Evolutionary conservation across 2,329 filamentous ascomycete genomes (phyloP), one percentile per base, ranked within the genome.

Genomic region (Myotisia sp.): DNA sequence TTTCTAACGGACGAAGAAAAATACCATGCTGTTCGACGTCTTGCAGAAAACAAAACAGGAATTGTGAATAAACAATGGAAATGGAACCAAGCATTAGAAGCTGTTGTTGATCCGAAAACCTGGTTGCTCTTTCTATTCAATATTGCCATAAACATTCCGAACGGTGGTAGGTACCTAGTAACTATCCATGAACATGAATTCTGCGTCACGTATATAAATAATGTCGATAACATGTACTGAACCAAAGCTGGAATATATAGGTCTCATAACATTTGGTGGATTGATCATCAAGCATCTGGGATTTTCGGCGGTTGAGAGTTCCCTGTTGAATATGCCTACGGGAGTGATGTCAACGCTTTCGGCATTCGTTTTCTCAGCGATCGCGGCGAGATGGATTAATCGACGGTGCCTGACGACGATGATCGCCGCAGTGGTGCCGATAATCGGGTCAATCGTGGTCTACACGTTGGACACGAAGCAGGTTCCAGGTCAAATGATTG

Each of bases 211-310:
- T 14, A 29, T 29, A 29, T n/a, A n/a, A n/a, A n/a, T n/a, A n/a
- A n/a, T n/a, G n/a, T n/a, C n/a, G n/a, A 12, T 29, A 13, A 12
- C 7, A 17, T 10, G n/a, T 8, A 24, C 31, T 2, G 6, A 12
- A 17, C 10, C 23, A 24, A 33, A 17, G 19, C 21, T 29, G n/a
- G n/a, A n/a, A n/a, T 20, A 21, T 12, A 17, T 17, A 44, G 55
- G 52, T 7, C 42, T 58, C 6, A 53, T 50, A 3, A 54, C 52
- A 0, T 61, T 58, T 41, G 54, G 51, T 13, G 50, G 52, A 6
- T 54, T 60, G 23, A 74, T 79, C 42, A 58, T 79, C 9, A 55
- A 64, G 31, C 62, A 70, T 36, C 79, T 84, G 73, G 78, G 79
- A 6, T 83, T 76, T 54, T 69, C 67, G 0, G 59, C 66, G 9